These are phyloP conservation scores for Fusarium marasasianum DNA, from an alignment of 2,329 filamentous ascomycete species.

Conservation along the genomic window DNA sequence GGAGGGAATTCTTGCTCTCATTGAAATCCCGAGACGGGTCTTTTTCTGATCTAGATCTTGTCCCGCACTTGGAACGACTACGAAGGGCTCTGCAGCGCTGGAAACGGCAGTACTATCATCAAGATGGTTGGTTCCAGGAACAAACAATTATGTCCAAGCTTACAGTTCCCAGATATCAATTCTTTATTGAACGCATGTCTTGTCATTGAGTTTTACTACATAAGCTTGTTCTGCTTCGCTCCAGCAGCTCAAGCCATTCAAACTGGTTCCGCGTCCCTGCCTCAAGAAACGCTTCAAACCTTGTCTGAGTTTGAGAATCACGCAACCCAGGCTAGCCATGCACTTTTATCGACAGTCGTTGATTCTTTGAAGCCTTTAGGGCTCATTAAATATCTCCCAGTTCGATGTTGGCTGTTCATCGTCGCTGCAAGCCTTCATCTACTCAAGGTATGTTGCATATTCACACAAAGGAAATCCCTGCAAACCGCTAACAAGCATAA, in stretches of 20 bases:
- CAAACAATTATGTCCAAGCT: fast-evolving
- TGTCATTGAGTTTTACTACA: background rate
- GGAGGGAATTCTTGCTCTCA: slow-evolving; percentile 20
- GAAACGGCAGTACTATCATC: background rate
- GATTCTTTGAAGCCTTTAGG: background rate
- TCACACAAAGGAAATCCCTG: fast-evolving
- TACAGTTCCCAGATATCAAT: background rate
- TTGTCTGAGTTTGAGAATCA: background rate
- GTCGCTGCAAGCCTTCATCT: background rate
- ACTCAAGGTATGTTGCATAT: background rate
- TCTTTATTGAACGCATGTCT: background rate
- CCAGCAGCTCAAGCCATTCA: background rate
- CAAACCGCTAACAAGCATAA: background rate
- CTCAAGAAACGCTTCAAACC: background rate
- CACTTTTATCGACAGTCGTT: background rate
- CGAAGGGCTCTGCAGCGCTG: background rate
- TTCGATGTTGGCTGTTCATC: background rate
- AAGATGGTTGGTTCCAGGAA: background rate
- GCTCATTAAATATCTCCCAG: background rate
- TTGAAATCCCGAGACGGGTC: background rate
- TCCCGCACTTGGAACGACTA: background rate
- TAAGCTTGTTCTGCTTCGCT: background rate
- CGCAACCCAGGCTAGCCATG: background rate
- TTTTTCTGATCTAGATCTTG: background rate
- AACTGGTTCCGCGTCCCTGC: fast-evolving